These are phyloP conservation scores for Phaseolus coccineus DNA, from an alignment of 331 rosid genomes.

Conservation along the genomic window DNA sequence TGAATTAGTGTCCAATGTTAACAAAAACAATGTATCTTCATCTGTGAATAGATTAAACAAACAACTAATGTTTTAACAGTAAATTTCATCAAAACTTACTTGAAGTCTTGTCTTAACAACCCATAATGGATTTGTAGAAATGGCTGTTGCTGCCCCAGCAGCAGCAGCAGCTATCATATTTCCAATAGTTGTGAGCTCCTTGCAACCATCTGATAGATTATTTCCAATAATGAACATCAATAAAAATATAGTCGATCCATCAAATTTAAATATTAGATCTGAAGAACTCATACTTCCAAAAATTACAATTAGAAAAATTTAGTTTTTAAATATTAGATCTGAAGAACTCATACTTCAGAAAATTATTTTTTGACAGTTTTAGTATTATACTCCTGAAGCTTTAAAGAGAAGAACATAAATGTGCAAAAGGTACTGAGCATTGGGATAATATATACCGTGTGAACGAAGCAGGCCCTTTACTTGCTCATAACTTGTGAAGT, in stretches of 20 bases:
- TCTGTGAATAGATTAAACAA: constrained; percentile 21
- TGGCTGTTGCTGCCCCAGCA: constrained; percentile 94
- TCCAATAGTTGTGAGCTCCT: constrained; percentile 67
- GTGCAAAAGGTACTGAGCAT: constrained; percentile 16
- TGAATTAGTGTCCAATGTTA: constrained; percentile 37
- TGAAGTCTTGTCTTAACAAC: constrained; percentile 98
- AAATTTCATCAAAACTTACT: constrained; percentile 52
- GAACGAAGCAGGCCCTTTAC: constrained; percentile 76
- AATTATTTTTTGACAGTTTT: too few species aligned
- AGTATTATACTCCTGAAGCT: constrained; percentile 22
- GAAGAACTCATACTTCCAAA: constrained; percentile 25
- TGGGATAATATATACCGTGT: constrained; percentile 60
- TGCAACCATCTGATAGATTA: constrained; percentile 50
- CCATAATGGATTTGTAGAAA: constrained; percentile 94
- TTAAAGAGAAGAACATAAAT: constrained; percentile 35
- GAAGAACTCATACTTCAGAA: too few species aligned
- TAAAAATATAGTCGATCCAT: constrained; percentile 18
- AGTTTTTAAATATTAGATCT: neutral
- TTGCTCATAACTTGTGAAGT: constrained; percentile 89
- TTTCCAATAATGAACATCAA: constrained; percentile 23
- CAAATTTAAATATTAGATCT: constrained; percentile 18
- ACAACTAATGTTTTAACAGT: neutral
- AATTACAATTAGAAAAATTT: neutral
- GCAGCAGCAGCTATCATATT: constrained; percentile 90
- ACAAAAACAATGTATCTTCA: constrained; percentile 5